Evolutionary conservation across 2,329 filamentous ascomycete species (phyloP).

Genomic region (Colletotrichum sp.): DNA sequence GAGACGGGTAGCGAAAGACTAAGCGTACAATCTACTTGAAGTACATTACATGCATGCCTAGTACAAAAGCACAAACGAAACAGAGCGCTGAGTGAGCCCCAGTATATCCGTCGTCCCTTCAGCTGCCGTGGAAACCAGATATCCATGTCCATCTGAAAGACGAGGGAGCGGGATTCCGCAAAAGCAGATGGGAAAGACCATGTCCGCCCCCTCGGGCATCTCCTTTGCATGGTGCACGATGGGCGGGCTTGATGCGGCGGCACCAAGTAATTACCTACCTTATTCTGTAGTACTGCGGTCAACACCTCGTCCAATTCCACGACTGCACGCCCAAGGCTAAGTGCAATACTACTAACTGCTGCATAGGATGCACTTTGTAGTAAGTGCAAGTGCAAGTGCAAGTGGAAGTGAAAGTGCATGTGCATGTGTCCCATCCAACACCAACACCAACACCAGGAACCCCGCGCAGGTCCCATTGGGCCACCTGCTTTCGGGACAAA

Average conservation of each 20-base stretch:
- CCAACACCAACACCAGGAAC: background rate
- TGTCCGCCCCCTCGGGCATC: background rate
- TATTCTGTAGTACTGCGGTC: background rate
- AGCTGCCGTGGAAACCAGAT: background rate
- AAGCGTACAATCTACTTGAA: background rate
- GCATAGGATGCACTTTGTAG: too few relatives aligned
- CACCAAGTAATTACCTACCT: background rate
- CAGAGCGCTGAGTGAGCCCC: background rate
- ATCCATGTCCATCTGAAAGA: background rate
- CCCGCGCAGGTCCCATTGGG: conserved; percentile 16
- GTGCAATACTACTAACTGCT: background rate
- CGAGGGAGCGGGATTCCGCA: background rate
- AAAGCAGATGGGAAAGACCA: background rate
- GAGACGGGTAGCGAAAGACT: background rate
- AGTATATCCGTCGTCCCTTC: background rate
- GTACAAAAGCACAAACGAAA: background rate
- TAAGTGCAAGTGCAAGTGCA: background rate
- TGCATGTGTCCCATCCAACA: background rate
- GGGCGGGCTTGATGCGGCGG: background rate
- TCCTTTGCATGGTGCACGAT: background rate
- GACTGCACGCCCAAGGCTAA: background rate
- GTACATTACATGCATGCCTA: background rate
- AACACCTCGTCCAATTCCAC: background rate
- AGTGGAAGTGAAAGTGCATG: background rate
- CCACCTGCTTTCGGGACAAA: conserved; percentile 9